These are phyloP conservation scores for Flaveria trinervia DNA, from an alignment of 129 eudicot genomes.

Conservation along the genomic window DNA sequence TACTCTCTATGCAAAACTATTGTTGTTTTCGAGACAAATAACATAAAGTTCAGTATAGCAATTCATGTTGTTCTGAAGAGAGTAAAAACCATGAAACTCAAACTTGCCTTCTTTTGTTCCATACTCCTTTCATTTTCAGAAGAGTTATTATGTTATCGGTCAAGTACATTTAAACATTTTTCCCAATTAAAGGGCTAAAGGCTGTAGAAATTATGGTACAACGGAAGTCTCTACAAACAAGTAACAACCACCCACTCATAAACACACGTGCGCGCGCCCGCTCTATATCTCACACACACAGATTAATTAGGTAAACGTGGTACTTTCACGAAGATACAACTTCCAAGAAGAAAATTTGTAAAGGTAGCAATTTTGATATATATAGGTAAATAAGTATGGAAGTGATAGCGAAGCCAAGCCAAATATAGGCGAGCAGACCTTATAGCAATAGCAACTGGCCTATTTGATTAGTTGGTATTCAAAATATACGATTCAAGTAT, in stretches of 20 bases:
- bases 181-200: not conserved
- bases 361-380: not conserved
- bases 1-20: slow-evolving; percentile 8
- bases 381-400: not conserved
- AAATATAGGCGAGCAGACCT: too few relatives aligned
- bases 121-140: too few relatives aligned
- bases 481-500: too few relatives aligned
- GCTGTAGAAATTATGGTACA: not conserved
- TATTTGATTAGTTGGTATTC: too few relatives aligned
- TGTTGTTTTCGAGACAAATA: not conserved
- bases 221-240: not conserved
- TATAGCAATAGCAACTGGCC: too few relatives aligned
- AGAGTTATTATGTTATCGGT: not conserved
- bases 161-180: not conserved
- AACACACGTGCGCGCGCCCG: too few relatives aligned
- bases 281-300: not conserved
- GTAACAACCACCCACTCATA: not conserved
- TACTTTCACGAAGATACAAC: not conserved
- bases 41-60: not conserved
- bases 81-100: not conserved
- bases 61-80: too few relatives aligned
- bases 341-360: not conserved
- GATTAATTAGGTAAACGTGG: not conserved
- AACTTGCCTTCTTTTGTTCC: not conserved
- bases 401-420: too few relatives aligned